Evolutionary conservation across 345 rosid species (phyloP).

Genomic region (Rubroshorea leprosula): DNA sequence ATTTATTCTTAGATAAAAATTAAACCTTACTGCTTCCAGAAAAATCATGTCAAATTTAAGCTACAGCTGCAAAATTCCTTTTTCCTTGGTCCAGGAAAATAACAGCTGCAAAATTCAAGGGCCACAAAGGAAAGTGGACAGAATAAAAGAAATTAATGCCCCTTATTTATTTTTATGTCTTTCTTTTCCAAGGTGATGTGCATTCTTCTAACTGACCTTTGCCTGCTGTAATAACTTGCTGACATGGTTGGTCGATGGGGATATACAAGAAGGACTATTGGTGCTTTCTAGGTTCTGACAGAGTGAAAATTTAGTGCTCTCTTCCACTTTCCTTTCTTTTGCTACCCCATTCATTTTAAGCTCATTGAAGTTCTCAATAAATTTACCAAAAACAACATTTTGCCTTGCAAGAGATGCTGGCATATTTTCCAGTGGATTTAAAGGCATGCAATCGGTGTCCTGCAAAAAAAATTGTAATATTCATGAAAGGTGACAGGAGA

Average conservation of each 20-base stretch:
- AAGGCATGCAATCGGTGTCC: constrained; percentile 88
- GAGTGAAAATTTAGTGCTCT: constrained; percentile 31
- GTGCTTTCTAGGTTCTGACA: constrained; percentile 39
- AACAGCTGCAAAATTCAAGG: not conserved
- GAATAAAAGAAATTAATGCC: no score
- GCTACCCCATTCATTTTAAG: constrained; percentile 45
- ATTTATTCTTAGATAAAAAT: constrained; percentile 10
- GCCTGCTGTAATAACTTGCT: constrained; percentile 35
- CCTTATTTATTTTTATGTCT: no score
- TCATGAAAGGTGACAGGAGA: constrained; percentile 8
- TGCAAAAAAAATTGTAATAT: constrained; percentile 34
- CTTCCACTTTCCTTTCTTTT: constrained; percentile 43
- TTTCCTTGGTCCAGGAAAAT: no score
- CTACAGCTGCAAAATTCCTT: not conserved
- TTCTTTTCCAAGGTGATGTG: no score
- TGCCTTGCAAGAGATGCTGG: constrained; percentile 63
- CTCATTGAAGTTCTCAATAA: constrained; percentile 40
- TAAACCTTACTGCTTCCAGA: not conserved
- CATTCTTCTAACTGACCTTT: constrained; percentile 44
- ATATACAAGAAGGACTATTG: constrained; percentile 28
- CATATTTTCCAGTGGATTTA: constrained; percentile 57
- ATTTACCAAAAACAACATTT: constrained; percentile 33
- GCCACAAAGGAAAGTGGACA: not conserved
- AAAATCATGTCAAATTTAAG: not conserved
- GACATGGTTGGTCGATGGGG: constrained; percentile 33